Conservation (phyloP, 2,329 filamentous ascomycete species). For the Stagonosporopsis vannaccii region DNA sequence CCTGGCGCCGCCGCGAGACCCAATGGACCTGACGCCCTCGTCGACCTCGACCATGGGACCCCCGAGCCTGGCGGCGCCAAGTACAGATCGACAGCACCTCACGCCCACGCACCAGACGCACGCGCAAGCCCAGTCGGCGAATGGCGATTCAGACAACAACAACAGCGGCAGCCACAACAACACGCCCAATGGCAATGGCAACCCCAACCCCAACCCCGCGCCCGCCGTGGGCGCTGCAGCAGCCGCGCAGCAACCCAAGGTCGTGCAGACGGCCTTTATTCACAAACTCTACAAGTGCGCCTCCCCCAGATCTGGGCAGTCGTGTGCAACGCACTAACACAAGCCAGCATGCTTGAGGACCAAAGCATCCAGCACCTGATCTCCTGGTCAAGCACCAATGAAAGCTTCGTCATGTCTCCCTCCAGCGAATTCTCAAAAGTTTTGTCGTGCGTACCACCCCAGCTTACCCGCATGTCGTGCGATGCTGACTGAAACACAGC, state of each 20-base stretch:
- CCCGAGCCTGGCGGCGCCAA: constrained; percentile 58
- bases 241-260: constrained; percentile 90
- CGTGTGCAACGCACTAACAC: constrained; percentile 39
- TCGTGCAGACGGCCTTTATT: constrained; percentile 97
- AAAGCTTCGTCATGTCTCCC: constrained; percentile 99
- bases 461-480: constrained; percentile 37
- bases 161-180: neutral
- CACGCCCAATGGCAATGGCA: constrained; percentile 31
- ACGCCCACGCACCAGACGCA: constrained; percentile 22
- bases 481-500: constrained; percentile 57
- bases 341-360: constrained; percentile 90
- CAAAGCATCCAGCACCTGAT: constrained; percentile 92
- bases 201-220: constrained; percentile 51
- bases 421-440: constrained; percentile 98
- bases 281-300: constrained; percentile 97
- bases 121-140: constrained; percentile 22
- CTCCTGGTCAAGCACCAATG: constrained; percentile 90
- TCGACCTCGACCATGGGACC: constrained; percentile 58
- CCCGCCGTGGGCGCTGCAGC: constrained; percentile 66
- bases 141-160: constrained; percentile 39
- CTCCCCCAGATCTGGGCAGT: constrained; percentile 9
- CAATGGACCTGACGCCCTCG: constrained; percentile 63
- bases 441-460: constrained; percentile 74
- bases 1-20: constrained; percentile 56
- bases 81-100: constrained; percentile 53